These are phyloP conservation scores for Chloromonas sp. DNA, from an alignment of 163 green algal genomes.

Conservation along the genomic window DNA sequence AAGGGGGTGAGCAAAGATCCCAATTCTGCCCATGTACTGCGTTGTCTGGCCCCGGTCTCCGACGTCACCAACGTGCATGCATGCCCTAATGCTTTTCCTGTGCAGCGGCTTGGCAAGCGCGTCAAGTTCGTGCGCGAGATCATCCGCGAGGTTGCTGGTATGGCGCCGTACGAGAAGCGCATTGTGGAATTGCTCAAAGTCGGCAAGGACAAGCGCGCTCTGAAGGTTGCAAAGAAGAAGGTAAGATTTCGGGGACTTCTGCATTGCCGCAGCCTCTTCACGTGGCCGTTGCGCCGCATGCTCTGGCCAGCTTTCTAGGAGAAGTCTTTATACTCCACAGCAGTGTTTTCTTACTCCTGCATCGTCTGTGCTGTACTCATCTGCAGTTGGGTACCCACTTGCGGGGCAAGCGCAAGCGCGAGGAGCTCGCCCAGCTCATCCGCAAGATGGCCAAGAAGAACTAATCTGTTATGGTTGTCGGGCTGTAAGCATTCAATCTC, in stretches of 20 bases:
- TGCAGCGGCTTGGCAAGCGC: constrained; percentile 77
- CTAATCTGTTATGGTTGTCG: too few species aligned
- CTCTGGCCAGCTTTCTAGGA: too few species aligned
- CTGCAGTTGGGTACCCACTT: constrained; percentile 90
- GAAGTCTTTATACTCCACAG: too few species aligned
- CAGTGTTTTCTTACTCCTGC: too few species aligned
- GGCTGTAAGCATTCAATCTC: too few species aligned
- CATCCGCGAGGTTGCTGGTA: constrained; percentile 88
- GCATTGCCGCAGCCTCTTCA: neutral
- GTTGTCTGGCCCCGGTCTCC: too few species aligned
- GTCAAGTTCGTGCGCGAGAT: constrained; percentile 90
- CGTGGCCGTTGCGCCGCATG: neutral
- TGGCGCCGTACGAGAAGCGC: constrained; percentile 95
- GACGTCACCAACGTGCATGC: too few species aligned
- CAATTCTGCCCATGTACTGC: too few species aligned
- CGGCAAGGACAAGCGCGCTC: constrained; percentile 95
- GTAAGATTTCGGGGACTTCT: constrained; percentile 27
- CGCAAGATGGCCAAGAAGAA: constrained; percentile 70
- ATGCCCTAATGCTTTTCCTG: neutral
- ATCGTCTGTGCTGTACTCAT: too few species aligned
- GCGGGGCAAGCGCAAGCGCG: constrained; percentile 92
- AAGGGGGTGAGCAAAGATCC: constrained; percentile 67
- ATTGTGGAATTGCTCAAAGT: constrained; percentile 96
- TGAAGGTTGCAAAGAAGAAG: constrained; percentile 98
- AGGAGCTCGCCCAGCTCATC: constrained; percentile 86